Evolutionary conservation across 768 basidiomycete species (phyloP), one percentile per base, ranked within the genome.

Genomic region (Collybia mongolica): DNA sequence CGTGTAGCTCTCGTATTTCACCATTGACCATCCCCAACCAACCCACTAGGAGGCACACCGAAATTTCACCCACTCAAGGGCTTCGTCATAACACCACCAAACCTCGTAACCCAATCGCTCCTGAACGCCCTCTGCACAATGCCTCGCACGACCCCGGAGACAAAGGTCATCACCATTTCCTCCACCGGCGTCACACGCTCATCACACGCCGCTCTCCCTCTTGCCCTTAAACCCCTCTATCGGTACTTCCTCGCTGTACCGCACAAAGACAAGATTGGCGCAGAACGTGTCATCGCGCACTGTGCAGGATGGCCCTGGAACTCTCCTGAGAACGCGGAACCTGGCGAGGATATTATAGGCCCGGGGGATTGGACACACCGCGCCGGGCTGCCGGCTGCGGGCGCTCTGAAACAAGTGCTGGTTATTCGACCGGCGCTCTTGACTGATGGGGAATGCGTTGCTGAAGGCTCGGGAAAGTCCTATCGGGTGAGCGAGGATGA

Each of bases 211-310:
- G 56, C 60, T 2, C 65, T 86, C 0, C 85, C 86, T 0, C 38
- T 78, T 24, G 57, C 65, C 3, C 53, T 83, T 26, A 77, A 75
- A 53, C 73, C 73, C 0, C 0, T 87, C 0, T 85, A 84, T 61
- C 51, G 60, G 6, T 70, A 66, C 52, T 36, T 79, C 20, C 65
- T 84, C 41, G 29, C 60, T 5, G 52, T 26, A 1, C 79, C 83
- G 3, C 83, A 83, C 59, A 67, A 58, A 26, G 86, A 89, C 65
- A 89, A 89, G 63, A 35, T 79, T 39, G 84, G 79, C 15, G 61
- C 68, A 32, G 87, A 89, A 64, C 69, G 76, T 22, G 62, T 75
- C 2, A 45, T 80, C 6, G 64, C 71, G 1, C 70, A 84, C 53
- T 67, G 69, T 51, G 68, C 77, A 0, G 84, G 80, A 2, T 72